These are phyloP conservation scores for Nitzschia sp. DNA, from an alignment of 108 stramenopile genomes.

Conservation along the genomic window DNA sequence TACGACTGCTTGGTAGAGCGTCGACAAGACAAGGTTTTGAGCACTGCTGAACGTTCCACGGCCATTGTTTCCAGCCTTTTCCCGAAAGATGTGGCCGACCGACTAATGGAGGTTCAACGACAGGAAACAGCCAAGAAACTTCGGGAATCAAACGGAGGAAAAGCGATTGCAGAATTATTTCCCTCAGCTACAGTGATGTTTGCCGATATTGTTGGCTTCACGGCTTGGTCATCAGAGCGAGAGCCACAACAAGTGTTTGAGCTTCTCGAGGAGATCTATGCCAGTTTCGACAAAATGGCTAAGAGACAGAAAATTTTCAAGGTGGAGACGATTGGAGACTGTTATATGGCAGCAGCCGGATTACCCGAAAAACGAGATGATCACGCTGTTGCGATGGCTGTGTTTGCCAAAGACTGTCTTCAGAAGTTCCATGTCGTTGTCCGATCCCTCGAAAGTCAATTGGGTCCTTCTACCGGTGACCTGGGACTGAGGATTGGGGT, in stretches of 20 bases:
- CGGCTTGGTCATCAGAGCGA: conserved; percentile 5
- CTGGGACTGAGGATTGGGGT: conserved; percentile 20
- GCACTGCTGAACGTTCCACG: conserved; percentile 4
- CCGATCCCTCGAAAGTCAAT: conserved; percentile 1
- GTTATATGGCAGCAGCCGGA: conserved; percentile 10
- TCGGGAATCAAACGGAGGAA: not conserved
- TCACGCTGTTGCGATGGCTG: conserved; percentile 22
- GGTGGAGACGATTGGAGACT: conserved; percentile 46
- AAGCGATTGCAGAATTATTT: conserved; percentile 22
- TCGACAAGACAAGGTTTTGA: conserved; percentile 3
- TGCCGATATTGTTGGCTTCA: conserved; percentile 14
- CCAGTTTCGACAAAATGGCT: not conserved
- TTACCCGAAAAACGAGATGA: not conserved
- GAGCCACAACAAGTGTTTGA: conserved; percentile 6
- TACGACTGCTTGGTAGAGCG: conserved; percentile 28
- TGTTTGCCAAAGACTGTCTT: conserved; percentile 22
- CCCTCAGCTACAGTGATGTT: not conserved
- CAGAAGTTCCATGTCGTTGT: conserved; percentile 7
- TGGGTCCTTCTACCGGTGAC: conserved; percentile 21
- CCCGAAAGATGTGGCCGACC: conserved; percentile 10
- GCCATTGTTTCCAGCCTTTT: conserved; percentile 30
- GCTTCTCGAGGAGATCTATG: not conserved
- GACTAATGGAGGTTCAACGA: not conserved
- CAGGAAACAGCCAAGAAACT: not conserved
- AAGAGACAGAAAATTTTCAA: not conserved